phyloP scores from a whole-genome alignment of 768 basidiomycete species.

The Amanita exitialis region DNA sequence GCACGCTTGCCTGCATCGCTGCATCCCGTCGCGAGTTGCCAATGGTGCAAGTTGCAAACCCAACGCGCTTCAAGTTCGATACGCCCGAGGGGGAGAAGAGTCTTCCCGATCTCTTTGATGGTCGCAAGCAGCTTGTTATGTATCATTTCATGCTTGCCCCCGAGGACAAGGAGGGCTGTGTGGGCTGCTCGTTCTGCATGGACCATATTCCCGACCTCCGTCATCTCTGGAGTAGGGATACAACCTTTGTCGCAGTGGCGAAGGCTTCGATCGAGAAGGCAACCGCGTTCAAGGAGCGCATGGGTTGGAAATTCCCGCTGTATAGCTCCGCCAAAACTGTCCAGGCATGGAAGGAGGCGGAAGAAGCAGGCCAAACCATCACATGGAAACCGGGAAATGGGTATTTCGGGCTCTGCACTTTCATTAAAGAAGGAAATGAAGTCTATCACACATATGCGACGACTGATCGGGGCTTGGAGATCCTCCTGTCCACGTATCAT shows the following conservation, averaged over 20 bases:
- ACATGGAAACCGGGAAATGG: neutral
- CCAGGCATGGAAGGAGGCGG: neutral
- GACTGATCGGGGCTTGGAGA: neutral
- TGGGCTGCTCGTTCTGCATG: slow-evolving; percentile 1
- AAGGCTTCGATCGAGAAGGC: neutral
- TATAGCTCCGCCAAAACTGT: neutral
- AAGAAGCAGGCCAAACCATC: neutral
- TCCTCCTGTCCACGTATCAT: neutral
- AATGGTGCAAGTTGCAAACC: neutral
- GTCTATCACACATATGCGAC: neutral
- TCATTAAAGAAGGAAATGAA: neutral
- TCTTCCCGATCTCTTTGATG: neutral
- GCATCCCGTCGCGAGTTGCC: neutral
- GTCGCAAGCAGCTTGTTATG: neutral
- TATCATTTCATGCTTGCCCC: neutral
- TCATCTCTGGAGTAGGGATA: neutral
- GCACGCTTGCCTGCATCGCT: neutral
- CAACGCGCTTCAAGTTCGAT: neutral
- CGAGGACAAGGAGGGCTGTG: neutral
- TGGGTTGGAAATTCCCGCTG: neutral
- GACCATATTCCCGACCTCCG: neutral
- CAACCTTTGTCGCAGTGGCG: neutral
- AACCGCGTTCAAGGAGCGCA: neutral
- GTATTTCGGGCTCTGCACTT: neutral
- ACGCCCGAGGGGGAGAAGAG: neutral